Percentiles rank a stretch among this genome's conserved stretches.
phyloP scores from a whole-genome alignment of 768 basidiomycete genomes.

The Boletus pseudo-olivaceus region DNA sequence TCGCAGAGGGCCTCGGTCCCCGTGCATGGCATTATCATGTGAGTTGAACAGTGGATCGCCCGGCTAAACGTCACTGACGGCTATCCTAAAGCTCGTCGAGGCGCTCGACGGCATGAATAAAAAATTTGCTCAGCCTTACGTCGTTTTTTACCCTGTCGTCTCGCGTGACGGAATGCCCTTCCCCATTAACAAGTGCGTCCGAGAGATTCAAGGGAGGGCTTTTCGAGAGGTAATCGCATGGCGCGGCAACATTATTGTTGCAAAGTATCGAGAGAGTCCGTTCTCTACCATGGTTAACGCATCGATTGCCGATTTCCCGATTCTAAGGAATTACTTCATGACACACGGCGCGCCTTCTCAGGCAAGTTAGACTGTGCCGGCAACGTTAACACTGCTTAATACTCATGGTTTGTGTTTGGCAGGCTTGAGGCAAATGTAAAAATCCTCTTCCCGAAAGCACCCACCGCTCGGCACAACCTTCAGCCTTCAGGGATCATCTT shows the following conservation, averaged over 20 bases:
- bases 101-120: slow-evolving; percentile 77
- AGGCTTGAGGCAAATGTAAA: slow-evolving; percentile 26
- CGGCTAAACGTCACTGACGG: slow-evolving; percentile 18
- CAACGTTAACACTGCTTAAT: slow-evolving; percentile 6
- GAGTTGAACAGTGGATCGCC: slow-evolving; percentile 22
- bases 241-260: slow-evolving; percentile 77
- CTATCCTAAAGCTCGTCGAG: slow-evolving; percentile 54
- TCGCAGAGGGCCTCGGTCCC: slow-evolving; percentile 67
- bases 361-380: slow-evolving; percentile 31
- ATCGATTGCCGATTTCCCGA: slow-evolving; percentile 82
- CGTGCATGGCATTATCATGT: slow-evolving; percentile 76
- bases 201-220: slow-evolving; percentile 64
- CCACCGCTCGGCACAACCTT: background rate
- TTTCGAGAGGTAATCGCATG: slow-evolving; percentile 66
- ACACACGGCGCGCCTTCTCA: slow-evolving; percentile 55
- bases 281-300: slow-evolving; percentile 60
- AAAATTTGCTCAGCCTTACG: slow-evolving; percentile 75
- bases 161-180: slow-evolving; percentile 82
- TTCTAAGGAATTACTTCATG: slow-evolving; percentile 74
- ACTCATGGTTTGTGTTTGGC: slow-evolving; percentile 24
- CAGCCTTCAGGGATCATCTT: slow-evolving; percentile 16
- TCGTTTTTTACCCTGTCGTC: slow-evolving; percentile 72
- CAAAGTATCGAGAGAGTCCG: slow-evolving; percentile 54
- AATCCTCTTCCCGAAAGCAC: background rate
- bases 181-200: slow-evolving; percentile 72